Evolutionary conservation across 2,329 filamentous ascomycete genomes (phyloP), one percentile per base, ranked within the genome.

Genomic region (Incumbomyces delicatus): DNA sequence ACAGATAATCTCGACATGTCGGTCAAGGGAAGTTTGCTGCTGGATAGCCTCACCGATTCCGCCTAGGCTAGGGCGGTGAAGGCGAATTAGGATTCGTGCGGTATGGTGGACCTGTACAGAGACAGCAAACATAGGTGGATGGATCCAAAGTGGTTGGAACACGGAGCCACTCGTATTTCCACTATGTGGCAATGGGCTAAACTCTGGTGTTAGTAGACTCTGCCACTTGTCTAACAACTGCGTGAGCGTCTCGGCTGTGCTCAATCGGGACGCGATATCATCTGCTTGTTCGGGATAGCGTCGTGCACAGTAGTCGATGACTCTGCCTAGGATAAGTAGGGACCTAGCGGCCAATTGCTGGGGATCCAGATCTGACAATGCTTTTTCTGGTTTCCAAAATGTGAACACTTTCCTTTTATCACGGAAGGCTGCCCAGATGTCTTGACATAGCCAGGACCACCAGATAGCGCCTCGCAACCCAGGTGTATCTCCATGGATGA

Each of bases 371-470:
- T 41, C 38, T 20, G 41, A 39, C 33, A 52, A 48, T 1, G 66
- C 63, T 22, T 55, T 58, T 18, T 54, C 48, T n/a, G 56, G 56
- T 12, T 46, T 43, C 55, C 55, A 60, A 22, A 54, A 56, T 12
- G 54, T 60, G 18, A 59, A 55, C 12, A 55, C 54, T 38, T 54
- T 58, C 11, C 60, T 52, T 44, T 57, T 52, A 33, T 62, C 58
- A 5, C 59, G 52, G 39, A 60, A 60, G 7, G 60, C 60, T 6
- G 60, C 60, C 56, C 59, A 59, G 7, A 59, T 48, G 35, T 62
- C 60, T 45, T 62, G 58, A n/a, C 56, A 54, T 6, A 61, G 54
- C 60, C 60, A 62, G 6, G 58, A 57, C 59, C 59, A 61, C 58
- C 60, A 62, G 1, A 60, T 58, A 3, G 58, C 58, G 2, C 52